Evolutionary conservation across 306 rosid species (phyloP).

Genomic region (Prunus mongolica): DNA sequence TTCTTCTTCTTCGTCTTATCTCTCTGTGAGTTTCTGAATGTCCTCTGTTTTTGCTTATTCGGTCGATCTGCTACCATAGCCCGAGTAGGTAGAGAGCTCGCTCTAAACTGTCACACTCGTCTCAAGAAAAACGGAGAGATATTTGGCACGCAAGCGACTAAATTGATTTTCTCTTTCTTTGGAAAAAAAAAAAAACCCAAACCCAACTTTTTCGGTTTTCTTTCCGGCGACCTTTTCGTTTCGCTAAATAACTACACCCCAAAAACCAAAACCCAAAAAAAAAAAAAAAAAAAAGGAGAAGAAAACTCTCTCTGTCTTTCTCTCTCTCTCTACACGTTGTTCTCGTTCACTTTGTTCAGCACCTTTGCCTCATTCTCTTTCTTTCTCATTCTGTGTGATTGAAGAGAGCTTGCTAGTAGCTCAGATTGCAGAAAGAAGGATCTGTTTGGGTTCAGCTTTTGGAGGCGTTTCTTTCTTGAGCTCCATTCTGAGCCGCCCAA

Average conservation of each 20-base stretch:
- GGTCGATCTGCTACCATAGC: background rate
- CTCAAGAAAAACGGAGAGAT: slow-evolving; percentile 16
- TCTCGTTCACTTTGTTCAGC: slow-evolving; percentile 5
- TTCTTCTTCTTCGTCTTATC: background rate
- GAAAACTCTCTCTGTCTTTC: background rate
- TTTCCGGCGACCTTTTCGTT: slow-evolving; percentile 41
- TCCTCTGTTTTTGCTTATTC: background rate
- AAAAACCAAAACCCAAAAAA: background rate
- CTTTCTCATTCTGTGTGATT: background rate
- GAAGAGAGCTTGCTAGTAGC: slow-evolving; percentile 1
- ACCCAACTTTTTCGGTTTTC: slow-evolving; percentile 23
- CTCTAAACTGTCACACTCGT: background rate
- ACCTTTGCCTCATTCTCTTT: background rate
- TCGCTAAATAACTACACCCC: slow-evolving; percentile 15
- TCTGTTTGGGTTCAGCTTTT: slow-evolving; percentile 17
- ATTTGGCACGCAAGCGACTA: slow-evolving; percentile 6
- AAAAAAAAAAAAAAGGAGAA: background rate
- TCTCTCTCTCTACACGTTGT: slow-evolving; percentile 10
- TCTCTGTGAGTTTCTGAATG: background rate
- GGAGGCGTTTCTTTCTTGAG: background rate
- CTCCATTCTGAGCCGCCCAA: slow-evolving; percentile 14
- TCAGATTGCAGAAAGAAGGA: slow-evolving; percentile 20
- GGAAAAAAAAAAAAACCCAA: slow-evolving; percentile 12
- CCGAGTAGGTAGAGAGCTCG: background rate
- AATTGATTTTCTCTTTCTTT: slow-evolving; percentile 13